These are phyloP conservation scores for Dioszegia crocea DNA, from an alignment of 768 basidiomycete species.

Conservation along the genomic window DNA sequence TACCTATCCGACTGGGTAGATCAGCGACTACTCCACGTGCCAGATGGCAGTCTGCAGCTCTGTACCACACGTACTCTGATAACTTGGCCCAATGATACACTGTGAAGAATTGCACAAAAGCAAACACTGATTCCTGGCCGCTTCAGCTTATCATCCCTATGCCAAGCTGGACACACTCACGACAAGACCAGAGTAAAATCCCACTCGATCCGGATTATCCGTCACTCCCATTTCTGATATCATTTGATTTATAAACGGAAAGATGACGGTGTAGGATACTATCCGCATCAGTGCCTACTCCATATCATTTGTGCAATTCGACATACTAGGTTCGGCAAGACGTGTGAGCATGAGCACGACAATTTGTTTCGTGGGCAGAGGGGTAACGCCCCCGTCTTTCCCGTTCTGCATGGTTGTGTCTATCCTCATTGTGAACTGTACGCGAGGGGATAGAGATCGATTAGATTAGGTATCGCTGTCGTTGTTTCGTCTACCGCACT, in stretches of 20 bases:
- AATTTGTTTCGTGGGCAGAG: slow-evolving; percentile 28
- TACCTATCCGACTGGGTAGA: slow-evolving; percentile 44
- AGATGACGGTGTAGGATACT: slow-evolving; percentile 49
- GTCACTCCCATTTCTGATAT: slow-evolving; percentile 40
- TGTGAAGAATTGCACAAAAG: slow-evolving; percentile 49
- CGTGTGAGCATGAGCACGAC: slow-evolving; percentile 42
- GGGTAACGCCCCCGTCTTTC: not conserved
- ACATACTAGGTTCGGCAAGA: slow-evolving; percentile 47
- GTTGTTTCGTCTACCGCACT: too few species aligned
- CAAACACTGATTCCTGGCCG: slow-evolving; percentile 45
- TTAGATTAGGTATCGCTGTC: too few species aligned
- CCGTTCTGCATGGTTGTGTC: not conserved
- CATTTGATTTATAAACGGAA: slow-evolving; percentile 52
- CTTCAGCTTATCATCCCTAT: not conserved
- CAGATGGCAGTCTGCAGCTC: too few species aligned
- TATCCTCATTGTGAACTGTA: not conserved
- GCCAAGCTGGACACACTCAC: slow-evolving; percentile 18
- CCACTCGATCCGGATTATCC: slow-evolving; percentile 43
- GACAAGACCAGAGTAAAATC: slow-evolving; percentile 50
- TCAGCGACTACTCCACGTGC: too few species aligned
- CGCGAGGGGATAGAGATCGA: not conserved
- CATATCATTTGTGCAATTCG: too few species aligned
- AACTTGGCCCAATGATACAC: slow-evolving; percentile 50
- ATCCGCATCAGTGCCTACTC: slow-evolving; percentile 3
- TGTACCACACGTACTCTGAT: slow-evolving; percentile 49